Conservation (phyloP, 2,329 filamentous ascomycete species). For the Penicillium sp. region DNA sequence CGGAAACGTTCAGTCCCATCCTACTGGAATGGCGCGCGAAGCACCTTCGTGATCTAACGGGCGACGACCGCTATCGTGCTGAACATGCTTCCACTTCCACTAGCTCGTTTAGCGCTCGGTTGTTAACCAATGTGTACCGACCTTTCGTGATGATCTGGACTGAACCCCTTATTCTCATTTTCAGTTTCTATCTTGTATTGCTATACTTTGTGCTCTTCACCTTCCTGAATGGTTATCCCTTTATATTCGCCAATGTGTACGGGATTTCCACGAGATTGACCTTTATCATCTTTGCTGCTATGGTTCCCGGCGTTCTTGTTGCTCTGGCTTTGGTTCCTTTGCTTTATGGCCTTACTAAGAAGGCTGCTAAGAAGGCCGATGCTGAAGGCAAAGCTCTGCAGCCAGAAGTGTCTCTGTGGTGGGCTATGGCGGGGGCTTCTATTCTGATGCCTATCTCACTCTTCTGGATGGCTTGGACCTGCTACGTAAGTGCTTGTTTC, state of each 20-base stretch:
- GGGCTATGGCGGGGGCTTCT: constrained; percentile 2
- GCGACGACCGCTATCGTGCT: constrained; percentile 50
- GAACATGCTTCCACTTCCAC: constrained; percentile 17
- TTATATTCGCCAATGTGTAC: constrained; percentile 53
- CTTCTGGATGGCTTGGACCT: constrained; percentile 8
- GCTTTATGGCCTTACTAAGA: neutral
- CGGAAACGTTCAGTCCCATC: constrained; percentile 51
- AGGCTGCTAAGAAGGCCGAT: neutral
- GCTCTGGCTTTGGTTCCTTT: constrained; percentile 4
- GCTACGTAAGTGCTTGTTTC: constrained; percentile 17
- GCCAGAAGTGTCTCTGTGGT: constrained; percentile 7
- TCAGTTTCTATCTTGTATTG: constrained; percentile 30
- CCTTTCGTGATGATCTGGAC: constrained; percentile 36
- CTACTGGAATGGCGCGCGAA: constrained; percentile 46
- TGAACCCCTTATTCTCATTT: constrained; percentile 32
- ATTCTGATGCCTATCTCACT: neutral
- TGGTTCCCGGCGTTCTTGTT: constrained; percentile 29
- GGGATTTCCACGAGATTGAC: constrained; percentile 46
- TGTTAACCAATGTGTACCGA: constrained; percentile 45
- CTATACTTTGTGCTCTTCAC: constrained; percentile 36
- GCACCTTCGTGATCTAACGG: constrained; percentile 41
- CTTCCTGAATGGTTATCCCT: constrained; percentile 49
- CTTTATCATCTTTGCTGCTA: constrained; percentile 49
- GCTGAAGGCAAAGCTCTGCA: neutral
- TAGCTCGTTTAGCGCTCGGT: neutral